These are phyloP conservation scores for Aleurites moluccanus DNA, from an alignment of 441 rosid genomes.

Conservation along the genomic window DNA sequence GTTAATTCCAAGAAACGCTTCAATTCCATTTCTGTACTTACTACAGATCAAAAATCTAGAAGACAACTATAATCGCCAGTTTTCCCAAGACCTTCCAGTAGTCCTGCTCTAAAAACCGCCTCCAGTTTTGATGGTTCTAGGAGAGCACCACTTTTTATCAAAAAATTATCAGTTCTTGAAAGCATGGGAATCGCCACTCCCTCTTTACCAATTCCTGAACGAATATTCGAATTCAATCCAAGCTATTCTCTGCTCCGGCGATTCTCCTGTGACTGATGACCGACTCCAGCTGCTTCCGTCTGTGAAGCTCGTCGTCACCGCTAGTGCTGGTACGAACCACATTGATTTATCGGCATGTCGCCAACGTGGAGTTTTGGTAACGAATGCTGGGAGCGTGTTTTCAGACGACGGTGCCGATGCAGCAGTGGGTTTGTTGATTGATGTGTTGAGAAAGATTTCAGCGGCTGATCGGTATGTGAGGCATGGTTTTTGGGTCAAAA, in stretches of 20 bases:
- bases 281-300: constrained; percentile 32
- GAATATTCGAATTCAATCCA: constrained; percentile 33
- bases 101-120: constrained; percentile 39
- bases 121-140: constrained; percentile 20
- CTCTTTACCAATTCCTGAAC: constrained; percentile 38
- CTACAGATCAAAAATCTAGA: background rate
- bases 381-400: constrained; percentile 36
- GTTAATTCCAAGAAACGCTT: too few relatives aligned
- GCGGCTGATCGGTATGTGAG: constrained; percentile 49
- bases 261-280: constrained; percentile 35
- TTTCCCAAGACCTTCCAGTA: constrained; percentile 25
- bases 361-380: constrained; percentile 41
- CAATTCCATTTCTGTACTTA: background rate
- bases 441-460: constrained; percentile 51
- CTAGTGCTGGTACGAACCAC: constrained; percentile 53
- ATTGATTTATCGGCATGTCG: constrained; percentile 49
- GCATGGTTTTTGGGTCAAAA: constrained; percentile 34
- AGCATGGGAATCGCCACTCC: constrained; percentile 45
- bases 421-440: constrained; percentile 53
- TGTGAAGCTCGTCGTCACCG: constrained; percentile 43
- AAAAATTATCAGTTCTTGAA: constrained; percentile 37
- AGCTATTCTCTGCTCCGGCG: constrained; percentile 42
- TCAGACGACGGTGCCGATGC: constrained; percentile 48
- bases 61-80: background rate
- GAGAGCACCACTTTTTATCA: constrained; percentile 29